phyloP scores from a whole-genome alignment of 1,284 basidiomycete species.

The Cryptococcus jaspeensis region DNA sequence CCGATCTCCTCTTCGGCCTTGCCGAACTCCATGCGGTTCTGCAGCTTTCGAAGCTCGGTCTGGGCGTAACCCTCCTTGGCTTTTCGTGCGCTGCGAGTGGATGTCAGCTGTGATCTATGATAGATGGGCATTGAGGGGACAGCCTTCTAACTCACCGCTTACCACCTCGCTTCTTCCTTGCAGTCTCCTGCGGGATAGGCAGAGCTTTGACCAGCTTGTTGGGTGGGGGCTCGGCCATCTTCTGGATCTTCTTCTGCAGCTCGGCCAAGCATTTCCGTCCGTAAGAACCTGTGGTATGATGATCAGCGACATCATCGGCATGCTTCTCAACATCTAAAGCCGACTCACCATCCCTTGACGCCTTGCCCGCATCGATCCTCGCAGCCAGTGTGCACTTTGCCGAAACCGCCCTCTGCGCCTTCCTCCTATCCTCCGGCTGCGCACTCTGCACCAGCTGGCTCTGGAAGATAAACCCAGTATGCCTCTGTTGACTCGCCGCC shows the following conservation, averaged over 20 bases:
- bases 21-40: slow-evolving; percentile 96
- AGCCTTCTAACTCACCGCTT: slow-evolving; percentile 64
- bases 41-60: slow-evolving; percentile 93
- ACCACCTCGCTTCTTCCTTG: slow-evolving; percentile 92
- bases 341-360: slow-evolving; percentile 67
- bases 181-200: slow-evolving; percentile 93
- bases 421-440: slow-evolving; percentile 86
- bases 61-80: slow-evolving; percentile 96
- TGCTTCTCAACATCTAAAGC: neutral
- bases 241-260: slow-evolving; percentile 86
- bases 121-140: neutral
- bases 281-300: slow-evolving; percentile 58
- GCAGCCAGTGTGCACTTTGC: slow-evolving; percentile 78
- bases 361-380: slow-evolving; percentile 84
- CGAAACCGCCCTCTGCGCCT: slow-evolving; percentile 87
- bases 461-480: slow-evolving; percentile 96
- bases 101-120: neutral
- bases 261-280: slow-evolving; percentile 78
- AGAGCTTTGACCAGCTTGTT: slow-evolving; percentile 91
- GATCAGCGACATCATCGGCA: slow-evolving; percentile 35
- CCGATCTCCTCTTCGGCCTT: slow-evolving; percentile 94
- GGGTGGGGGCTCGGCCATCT: slow-evolving; percentile 90
- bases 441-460: slow-evolving; percentile 80
- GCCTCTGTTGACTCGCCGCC: slow-evolving; percentile 70
- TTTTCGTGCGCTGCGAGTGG: slow-evolving; percentile 74